Base-by-base conservation (phyloP, 2,329 filamentous ascomycete genomes). In the Madurella mycetomatis region DNA sequence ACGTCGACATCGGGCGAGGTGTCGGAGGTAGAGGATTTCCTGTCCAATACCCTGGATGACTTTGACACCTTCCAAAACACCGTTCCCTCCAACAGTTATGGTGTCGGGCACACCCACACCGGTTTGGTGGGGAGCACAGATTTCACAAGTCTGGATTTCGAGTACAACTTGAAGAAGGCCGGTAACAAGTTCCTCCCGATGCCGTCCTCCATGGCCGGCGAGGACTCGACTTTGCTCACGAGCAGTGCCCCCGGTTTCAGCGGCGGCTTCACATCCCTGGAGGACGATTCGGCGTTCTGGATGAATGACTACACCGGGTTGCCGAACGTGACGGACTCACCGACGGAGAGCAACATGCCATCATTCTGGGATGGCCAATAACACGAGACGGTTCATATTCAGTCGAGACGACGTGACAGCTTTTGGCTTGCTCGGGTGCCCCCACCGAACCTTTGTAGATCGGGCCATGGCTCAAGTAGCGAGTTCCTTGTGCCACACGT, bases 1-100 rank as follows among this genome's bases (percentile, higher is more conserved):
- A 85, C 82, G 11, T 87, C 82, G 9, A 85, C 82, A 9, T 87
- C 84, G 12, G 84, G 84, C 37, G 83, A 87, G 56, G 83, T 86
- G 9, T 86, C 83, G 9, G 83, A 86, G 65, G 82, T 82, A 5
- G 84, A 86, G 57, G 84, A 86, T 60, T 77, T 78, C 47, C 67
- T 72, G 19, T 69, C 70, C 18, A 68, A 73, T 41, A 71, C 72
- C 50, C 70, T 75, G 30, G 72, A 73, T 40, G 69, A 71, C 4
- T 70, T 64, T 49, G 69, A 79, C 56, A 69, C 77, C 48, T 63
- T 55, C 48, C 71, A 77, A 53, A 74, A 76, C 48, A 76, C 73
- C 54, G 70, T 73, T 17, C 69, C 76, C 51, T 77, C 74, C 60
- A 79, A 72, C 55, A 66, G 65, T 51, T 76, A 71, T 56, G 76